These are phyloP conservation scores for Pochonia chlamydosporia DNA, from an alignment of 2,329 filamentous ascomycete genomes.

Conservation along the genomic window DNA sequence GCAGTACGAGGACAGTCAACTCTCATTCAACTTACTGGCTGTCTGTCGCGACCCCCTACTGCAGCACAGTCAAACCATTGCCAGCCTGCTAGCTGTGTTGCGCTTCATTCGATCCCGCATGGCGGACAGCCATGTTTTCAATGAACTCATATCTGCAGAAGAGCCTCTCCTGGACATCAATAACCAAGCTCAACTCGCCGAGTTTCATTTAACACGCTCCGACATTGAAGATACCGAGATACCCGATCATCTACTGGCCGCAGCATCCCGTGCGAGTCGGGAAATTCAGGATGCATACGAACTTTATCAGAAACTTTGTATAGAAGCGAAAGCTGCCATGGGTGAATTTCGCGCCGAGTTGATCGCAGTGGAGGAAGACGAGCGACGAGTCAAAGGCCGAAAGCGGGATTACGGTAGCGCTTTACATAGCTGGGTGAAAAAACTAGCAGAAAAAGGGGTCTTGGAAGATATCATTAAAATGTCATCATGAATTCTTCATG, in stretches of 20 bases:
- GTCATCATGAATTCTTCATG: constrained; percentile 9
- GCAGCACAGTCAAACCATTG: constrained; percentile 41
- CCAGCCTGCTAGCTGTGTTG: constrained; percentile 34
- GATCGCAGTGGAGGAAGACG: constrained; percentile 38
- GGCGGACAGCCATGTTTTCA: constrained; percentile 14
- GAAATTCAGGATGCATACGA: constrained; percentile 22
- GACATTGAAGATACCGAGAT: constrained; percentile 18
- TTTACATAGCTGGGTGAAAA: constrained; percentile 63
- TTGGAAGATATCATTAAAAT: constrained; percentile 38
- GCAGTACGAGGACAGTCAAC: constrained; percentile 56
- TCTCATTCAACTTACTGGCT: constrained; percentile 74
- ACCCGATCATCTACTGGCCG: constrained; percentile 11
- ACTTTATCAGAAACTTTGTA: constrained; percentile 32
- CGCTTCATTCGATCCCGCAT: constrained; percentile 29
- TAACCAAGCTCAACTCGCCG: constrained; percentile 18
- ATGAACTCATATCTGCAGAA: constrained; percentile 16
- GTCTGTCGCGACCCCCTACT: constrained; percentile 62
- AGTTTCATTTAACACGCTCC: constrained; percentile 21
- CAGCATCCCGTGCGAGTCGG: constrained; percentile 9
- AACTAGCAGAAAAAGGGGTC: constrained; percentile 60
- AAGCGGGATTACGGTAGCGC: constrained; percentile 65
- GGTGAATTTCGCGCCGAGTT: constrained; percentile 44
- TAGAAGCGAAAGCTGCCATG: constrained; percentile 36
- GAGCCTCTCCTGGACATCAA: constrained; percentile 16
- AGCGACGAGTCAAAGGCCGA: constrained; percentile 46